phyloP scores from a whole-genome alignment of 192 early-diverging fungal genomes.

The Podila epigama region DNA sequence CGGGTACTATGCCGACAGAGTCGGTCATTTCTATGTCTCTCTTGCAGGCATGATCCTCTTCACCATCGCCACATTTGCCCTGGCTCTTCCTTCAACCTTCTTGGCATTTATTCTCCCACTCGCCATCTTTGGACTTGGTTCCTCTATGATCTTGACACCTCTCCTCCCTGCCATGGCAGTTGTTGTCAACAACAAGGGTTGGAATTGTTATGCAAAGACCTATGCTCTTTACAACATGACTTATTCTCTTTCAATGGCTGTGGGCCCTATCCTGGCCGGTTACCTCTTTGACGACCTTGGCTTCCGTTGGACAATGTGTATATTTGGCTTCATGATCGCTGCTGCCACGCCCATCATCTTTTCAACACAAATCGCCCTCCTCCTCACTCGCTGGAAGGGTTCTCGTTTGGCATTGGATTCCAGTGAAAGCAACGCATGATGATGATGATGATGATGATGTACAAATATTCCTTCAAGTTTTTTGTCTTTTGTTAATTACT shows the following conservation, averaged over 20 bases:
- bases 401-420: background rate
- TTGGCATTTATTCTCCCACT: slow-evolving; percentile 53
- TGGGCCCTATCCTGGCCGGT: slow-evolving; percentile 73
- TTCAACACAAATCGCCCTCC: slow-evolving; percentile 7
- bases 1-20: slow-evolving; percentile 60
- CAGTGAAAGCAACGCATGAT: slow-evolving; percentile 1
- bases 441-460: too few species aligned
- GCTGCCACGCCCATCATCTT: slow-evolving; percentile 33
- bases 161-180: slow-evolving; percentile 74
- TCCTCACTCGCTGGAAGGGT: slow-evolving; percentile 5
- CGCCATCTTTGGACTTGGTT: slow-evolving; percentile 60
- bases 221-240: slow-evolving; percentile 83
- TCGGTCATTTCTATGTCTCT: slow-evolving; percentile 55
- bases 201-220: slow-evolving; percentile 63
- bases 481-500: too few species aligned
- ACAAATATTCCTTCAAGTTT: too few species aligned
- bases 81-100: slow-evolving; percentile 50
- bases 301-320: slow-evolving; percentile 61
- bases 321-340: slow-evolving; percentile 35
- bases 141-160: slow-evolving; percentile 66
- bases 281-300: slow-evolving; percentile 60
- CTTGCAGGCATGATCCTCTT: slow-evolving; percentile 59
- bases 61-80: slow-evolving; percentile 49
- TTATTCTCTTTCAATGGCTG: slow-evolving; percentile 77
- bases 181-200: slow-evolving; percentile 68